A percentile compares a stretch with the other conserved stretches of the same genome.
These are phyloP conservation scores for Tympanopsis confertula DNA, from an alignment of 2,329 filamentous ascomycete genomes.

Conservation along the genomic window DNA sequence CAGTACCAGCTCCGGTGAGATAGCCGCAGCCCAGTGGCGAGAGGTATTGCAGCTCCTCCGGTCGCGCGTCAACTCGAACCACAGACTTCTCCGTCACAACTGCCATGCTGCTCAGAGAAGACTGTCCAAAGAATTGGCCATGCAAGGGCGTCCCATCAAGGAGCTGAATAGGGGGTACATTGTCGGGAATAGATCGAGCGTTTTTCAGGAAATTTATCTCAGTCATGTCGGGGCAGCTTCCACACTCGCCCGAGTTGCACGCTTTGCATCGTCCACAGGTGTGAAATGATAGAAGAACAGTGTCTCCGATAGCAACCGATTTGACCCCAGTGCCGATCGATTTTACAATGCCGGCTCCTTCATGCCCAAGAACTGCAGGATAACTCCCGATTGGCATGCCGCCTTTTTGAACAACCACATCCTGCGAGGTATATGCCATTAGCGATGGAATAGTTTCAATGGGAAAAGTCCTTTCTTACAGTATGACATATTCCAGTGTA, in stretches of 20 bases:
- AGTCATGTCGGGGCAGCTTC: constrained; percentile 10
- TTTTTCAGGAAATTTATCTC: constrained; percentile 13
- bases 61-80: constrained; percentile 11
- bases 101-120: constrained; percentile 16
- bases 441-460: too few relatives aligned
- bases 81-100: constrained; percentile 15
- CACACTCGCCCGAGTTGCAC: constrained; percentile 9
- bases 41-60: constrained; percentile 11
- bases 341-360: constrained; percentile 14
- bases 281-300: constrained; percentile 13
- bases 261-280: constrained; percentile 9
- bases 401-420: constrained; percentile 13
- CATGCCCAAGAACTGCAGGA: constrained; percentile 16
- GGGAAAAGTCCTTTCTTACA: too few relatives aligned
- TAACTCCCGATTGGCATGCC: constrained; percentile 9
- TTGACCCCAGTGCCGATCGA: constrained; percentile 13
- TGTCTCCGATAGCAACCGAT: constrained; percentile 16
- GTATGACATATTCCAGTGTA: constrained; percentile 18
- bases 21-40: constrained; percentile 18
- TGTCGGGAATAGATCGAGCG: constrained; percentile 5
- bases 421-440: constrained; percentile 7
- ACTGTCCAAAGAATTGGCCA: constrained; percentile 21
- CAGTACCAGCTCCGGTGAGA: constrained; percentile 17
- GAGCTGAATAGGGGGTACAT: constrained; percentile 10
- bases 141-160: constrained; percentile 8